Percentiles rank a stretch among this genome's conserved stretches.
These are phyloP conservation scores for Inga oerstediana DNA, from an alignment of 306 rosid genomes.

Conservation along the genomic window DNA sequence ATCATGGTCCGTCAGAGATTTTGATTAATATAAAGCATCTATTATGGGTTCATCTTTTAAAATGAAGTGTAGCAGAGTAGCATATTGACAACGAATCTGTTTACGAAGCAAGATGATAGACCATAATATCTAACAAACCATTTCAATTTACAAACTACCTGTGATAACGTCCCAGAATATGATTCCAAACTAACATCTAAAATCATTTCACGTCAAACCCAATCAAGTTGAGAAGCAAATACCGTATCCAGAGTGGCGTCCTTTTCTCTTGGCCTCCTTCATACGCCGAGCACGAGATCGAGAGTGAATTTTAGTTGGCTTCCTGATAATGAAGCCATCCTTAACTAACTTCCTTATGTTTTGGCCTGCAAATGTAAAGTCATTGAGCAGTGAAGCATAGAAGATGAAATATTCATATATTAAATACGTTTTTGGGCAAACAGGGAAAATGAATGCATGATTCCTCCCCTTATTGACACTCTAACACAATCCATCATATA, in stretches of 20 bases:
- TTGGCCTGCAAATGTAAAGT: constrained; percentile 62
- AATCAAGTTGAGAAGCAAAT: constrained; percentile 13
- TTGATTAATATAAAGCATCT: not conserved
- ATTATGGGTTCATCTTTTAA: not conserved
- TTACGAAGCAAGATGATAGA: not conserved
- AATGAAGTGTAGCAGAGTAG: not conserved
- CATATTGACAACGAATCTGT: not conserved
- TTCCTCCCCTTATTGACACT: not conserved
- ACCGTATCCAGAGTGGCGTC: constrained; percentile 97
- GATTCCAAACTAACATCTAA: not conserved
- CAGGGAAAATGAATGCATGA: not conserved
- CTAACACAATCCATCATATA: not conserved
- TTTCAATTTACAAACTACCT: not conserved
- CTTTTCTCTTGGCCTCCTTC: constrained; percentile 96
- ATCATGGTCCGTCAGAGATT: not conserved
- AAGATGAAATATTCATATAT: not conserved
- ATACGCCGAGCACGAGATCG: constrained; percentile 94
- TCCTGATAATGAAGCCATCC: constrained; percentile 97
- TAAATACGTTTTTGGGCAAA: not conserved
- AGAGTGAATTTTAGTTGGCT: constrained; percentile 96
- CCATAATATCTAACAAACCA: not conserved
- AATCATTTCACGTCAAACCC: not conserved
- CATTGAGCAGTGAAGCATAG: not conserved
- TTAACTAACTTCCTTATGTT: constrained; percentile 92
- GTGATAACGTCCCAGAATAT: not conserved